phyloP scores from a whole-genome alignment of 345 rosid species.

The Lepidium africanum region DNA sequence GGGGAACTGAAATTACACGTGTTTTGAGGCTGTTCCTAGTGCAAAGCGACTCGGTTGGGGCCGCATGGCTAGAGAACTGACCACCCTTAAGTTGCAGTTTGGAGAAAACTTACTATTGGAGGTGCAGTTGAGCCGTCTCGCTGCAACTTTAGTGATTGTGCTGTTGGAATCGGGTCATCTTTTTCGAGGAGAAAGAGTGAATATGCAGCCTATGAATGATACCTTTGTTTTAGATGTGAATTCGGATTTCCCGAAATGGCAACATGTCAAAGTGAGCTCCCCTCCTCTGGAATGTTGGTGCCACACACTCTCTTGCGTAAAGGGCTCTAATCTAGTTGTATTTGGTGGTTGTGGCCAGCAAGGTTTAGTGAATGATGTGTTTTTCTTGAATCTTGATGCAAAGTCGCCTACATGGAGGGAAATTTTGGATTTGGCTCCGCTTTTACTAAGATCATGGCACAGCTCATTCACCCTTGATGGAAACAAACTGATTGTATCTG shows the following conservation, averaged over 20 bases:
- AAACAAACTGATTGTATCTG: slow-evolving; percentile 30
- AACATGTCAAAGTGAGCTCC: slow-evolving; percentile 77
- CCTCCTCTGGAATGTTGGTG: slow-evolving; percentile 86
- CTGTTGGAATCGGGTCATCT: slow-evolving; percentile 82
- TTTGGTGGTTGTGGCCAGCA: slow-evolving; percentile 52
- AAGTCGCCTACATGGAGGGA: slow-evolving; percentile 88
- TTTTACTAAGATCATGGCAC: slow-evolving; percentile 87
- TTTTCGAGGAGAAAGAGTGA: slow-evolving; percentile 88
- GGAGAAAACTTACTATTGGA: slow-evolving; percentile 85
- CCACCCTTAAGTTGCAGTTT: slow-evolving; percentile 81
- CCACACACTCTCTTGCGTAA: slow-evolving; percentile 74
- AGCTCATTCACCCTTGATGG: not conserved
- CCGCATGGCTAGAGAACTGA: slow-evolving; percentile 71
- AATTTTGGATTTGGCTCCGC: slow-evolving; percentile 81
- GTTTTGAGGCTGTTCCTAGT: slow-evolving; percentile 74
- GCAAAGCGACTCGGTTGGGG: slow-evolving; percentile 85
- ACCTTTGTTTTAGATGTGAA: slow-evolving; percentile 79
- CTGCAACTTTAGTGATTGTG: slow-evolving; percentile 89
- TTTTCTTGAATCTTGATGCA: slow-evolving; percentile 74
- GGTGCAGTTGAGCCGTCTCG: slow-evolving; percentile 88
- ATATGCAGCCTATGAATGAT: slow-evolving; percentile 95
- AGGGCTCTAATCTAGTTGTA: slow-evolving; percentile 57
- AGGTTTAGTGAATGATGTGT: slow-evolving; percentile 74
- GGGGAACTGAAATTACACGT: slow-evolving; percentile 76
- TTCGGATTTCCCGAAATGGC: slow-evolving; percentile 73